Evolutionary conservation across 352 stramenopile species (phyloP), one percentile per base, ranked within the genome.

Genomic region (Phytophthora constricta): DNA sequence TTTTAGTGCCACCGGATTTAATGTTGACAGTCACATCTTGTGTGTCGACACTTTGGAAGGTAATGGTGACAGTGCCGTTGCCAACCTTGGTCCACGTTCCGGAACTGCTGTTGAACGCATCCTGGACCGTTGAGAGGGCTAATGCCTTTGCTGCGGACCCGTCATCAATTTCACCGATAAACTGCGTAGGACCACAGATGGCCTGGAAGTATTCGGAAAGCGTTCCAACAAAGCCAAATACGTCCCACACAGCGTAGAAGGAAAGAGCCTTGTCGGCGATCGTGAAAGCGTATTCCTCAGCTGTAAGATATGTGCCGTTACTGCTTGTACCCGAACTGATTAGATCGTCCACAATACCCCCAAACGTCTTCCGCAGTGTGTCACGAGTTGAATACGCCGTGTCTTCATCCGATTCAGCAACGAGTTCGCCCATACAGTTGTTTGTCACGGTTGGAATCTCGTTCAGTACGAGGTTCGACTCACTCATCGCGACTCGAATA

Each of bases 151-250:
- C 52, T 2, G 73, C 72, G 47, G 68, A 64, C 17, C 80, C 80
- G 39, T 86, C 74, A 37, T 80, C 71, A 48, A 89, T 80, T 17
- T 82, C 65, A 25, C 78, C 76, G 16, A 86, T 49, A 41, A 74
- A 86, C 14, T 73, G 49, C 13, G 80, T 86, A 14, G 78, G 76
- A 3, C 74, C 76, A 46, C 80, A 87, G 61, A 87, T 79, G 9
- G 78, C 73, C 65, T 89, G 78, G 13, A 89, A 69, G 26, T 77
- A 87, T 26, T 86, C 74, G 28, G 76, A 69, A 4, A 78, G 66
- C 34, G 76, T 66, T 20, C 58, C 50, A n/a, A 68, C 74, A 26
- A 87, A 45, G n/a, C 79, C 79, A 26, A 66, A 82, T 16, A 59
- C 68, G 17, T 87, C 78, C 58, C 78, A 87, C 23, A 80, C 56